These are phyloP conservation scores for Diaporthe destruens DNA, from an alignment of 2,329 filamentous ascomycete genomes.

Conservation along the genomic window DNA sequence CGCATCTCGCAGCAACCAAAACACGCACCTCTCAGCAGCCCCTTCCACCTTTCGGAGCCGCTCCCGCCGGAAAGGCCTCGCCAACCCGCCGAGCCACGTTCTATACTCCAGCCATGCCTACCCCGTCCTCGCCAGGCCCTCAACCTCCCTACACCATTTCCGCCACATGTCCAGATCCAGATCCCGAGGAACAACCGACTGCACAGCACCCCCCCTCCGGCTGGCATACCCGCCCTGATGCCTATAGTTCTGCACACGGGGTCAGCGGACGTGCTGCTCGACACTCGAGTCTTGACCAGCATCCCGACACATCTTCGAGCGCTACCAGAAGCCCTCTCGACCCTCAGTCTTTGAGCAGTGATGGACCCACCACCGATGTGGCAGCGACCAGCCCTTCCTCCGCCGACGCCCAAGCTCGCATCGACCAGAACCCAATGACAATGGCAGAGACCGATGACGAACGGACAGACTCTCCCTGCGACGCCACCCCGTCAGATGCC, in stretches of 20 bases:
- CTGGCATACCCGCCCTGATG: constrained; percentile 27
- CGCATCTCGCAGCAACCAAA: neutral
- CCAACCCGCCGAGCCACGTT: neutral
- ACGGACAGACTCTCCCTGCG: constrained; percentile 31
- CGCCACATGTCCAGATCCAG: constrained; percentile 42
- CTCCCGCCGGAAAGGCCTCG: constrained; percentile 8
- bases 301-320: constrained; percentile 47
- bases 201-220: constrained; percentile 9
- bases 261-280: constrained; percentile 20
- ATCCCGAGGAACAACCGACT: constrained; percentile 35
- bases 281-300: constrained; percentile 12
- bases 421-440: constrained; percentile 25
- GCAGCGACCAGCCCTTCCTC: constrained; percentile 28
- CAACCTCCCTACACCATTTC: constrained; percentile 35
- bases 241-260: neutral
- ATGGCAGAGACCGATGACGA: constrained; percentile 35
- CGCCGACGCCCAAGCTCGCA: constrained; percentile 5
- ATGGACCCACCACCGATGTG: constrained; percentile 33
- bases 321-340: constrained; percentile 60
- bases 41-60: neutral
- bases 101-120: constrained; percentile 38
- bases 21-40: constrained; percentile 3
- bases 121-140: constrained; percentile 40
- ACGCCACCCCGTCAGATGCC: constrained; percentile 13
- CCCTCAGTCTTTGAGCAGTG: constrained; percentile 49